Percentiles rank a stretch among this genome's conserved stretches.
These are phyloP conservation scores for Caloboletus firmus DNA, from an alignment of 1,284 basidiomycete genomes.

Conservation along the genomic window DNA sequence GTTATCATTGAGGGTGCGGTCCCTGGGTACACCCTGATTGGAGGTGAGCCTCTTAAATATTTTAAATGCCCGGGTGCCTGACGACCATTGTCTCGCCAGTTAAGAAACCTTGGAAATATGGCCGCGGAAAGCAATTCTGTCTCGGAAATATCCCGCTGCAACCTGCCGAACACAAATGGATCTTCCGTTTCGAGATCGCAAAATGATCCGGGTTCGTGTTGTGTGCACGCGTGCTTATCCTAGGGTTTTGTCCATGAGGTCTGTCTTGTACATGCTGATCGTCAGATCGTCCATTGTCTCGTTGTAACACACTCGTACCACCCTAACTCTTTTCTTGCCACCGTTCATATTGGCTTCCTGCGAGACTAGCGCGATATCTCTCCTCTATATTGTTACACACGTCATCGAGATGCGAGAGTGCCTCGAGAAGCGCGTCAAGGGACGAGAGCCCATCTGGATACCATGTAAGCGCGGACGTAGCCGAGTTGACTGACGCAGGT, in stretches of 20 bases:
- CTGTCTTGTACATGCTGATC: conserved; percentile 2
- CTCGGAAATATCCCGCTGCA: conserved; percentile 19
- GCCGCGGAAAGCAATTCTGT: conserved; percentile 28
- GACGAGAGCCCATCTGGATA: conserved; percentile 74
- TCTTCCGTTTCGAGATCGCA: conserved; percentile 19
- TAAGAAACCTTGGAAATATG: conserved; percentile 31
- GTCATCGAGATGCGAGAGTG: conserved; percentile 73
- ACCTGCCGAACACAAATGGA: conserved; percentile 31
- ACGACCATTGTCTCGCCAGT: conserved; percentile 14
- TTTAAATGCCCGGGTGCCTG: background rate
- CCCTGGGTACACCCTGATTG: conserved; percentile 23
- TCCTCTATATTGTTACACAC: conserved; percentile 70
- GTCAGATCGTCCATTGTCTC: conserved; percentile 2
- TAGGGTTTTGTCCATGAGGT: background rate
- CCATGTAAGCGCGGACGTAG: conserved; percentile 2
- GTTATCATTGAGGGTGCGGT: conserved; percentile 13
- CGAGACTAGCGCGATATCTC: conserved; percentile 61
- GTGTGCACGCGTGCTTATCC: background rate
- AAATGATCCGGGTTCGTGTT: background rate
- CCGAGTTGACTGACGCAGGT: background rate
- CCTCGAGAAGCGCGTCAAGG: conserved; percentile 71
- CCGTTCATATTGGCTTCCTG: conserved; percentile 51
- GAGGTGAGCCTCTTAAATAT: conserved; percentile 12
- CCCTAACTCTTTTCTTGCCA: conserved; percentile 66
- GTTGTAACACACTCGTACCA: background rate